Evolutionary conservation across 2,329 filamentous ascomycete genomes (phyloP), one percentile per base, ranked within the genome.

Genomic region (Beauveria sp.): DNA sequence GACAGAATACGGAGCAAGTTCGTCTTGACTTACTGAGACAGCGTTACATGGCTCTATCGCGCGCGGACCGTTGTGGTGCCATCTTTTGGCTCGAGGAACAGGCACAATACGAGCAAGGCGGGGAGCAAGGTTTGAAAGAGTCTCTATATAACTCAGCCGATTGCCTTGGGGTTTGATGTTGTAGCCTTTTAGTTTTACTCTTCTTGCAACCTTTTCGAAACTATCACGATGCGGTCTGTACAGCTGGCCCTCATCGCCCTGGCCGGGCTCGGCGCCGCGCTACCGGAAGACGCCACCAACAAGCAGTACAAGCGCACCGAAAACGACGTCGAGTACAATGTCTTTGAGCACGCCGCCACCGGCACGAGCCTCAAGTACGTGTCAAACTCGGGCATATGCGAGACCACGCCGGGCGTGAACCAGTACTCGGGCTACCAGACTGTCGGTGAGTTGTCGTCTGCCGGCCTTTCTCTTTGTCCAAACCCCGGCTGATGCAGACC

Each of bases 281-380:
- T 53, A 3, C 58, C 58, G 38, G 42, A 46, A 20, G 47, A 51
- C n/a, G 38, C 58, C n/a, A 16, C 55, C 60, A 64, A 66, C 50
- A 66, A 61, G 20, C 40, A 54, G 10, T 65, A 65, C 47, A 65
- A 58, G 28, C 38, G 56, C 30, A 62, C 22, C 53, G 58, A 68
- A 65, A 18, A 65, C 57, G 26, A n/a, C 12, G 50, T 61, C 30
- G 74, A 72, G 4, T 77, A 77, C 65, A 78, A 73, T 18, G 72
- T 81, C 42, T 81, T 80, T 62, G 74, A 81, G 63, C 78, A 81
- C 67, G 73, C 73, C n/a, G 74, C 73, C 1, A 80, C 78, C 1
- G 73, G 72, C 46, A 73, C 76, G 1, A 76, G 69, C 28, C 65
- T 82, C 50, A 74, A 78, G 24, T 81, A 77, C 61, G 79, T 82